These are phyloP conservation scores for Talaromyces sp. DNA, from an alignment of 2,329 filamentous ascomycete genomes.

Conservation along the genomic window DNA sequence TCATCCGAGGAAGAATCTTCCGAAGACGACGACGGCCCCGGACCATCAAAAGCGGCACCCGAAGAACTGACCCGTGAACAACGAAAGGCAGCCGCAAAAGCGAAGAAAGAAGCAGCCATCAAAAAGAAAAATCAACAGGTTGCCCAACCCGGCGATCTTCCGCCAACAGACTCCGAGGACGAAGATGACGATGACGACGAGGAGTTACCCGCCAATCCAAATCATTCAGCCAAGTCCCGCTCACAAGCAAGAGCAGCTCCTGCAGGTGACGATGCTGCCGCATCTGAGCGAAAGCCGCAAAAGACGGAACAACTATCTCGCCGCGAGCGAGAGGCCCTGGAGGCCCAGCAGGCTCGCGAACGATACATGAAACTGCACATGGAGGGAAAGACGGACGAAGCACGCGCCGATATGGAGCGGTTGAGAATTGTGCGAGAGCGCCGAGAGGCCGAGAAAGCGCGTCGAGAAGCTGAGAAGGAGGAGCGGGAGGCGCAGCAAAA, in stretches of 20 bases:
- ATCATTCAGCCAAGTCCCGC: conserved; percentile 65
- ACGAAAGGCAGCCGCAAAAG: conserved; percentile 80
- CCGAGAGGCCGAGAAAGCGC: conserved; percentile 73
- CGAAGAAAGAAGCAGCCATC: conserved; percentile 83
- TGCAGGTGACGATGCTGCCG: conserved; percentile 22
- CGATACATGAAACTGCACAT: conserved; percentile 87
- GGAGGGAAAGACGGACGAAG: conserved; percentile 94
- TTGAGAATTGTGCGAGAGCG: conserved; percentile 77
- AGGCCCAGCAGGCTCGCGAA: conserved; percentile 84
- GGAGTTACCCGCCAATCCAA: conserved; percentile 72
- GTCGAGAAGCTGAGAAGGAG: conserved; percentile 71
- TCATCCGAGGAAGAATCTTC: conserved; percentile 44
- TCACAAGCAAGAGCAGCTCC: conserved; percentile 63
- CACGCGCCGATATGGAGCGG: conserved; percentile 79
- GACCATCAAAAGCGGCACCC: conserved; percentile 41
- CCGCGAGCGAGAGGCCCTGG: conserved; percentile 69
- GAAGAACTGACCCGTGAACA: conserved; percentile 71
- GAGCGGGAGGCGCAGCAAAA: conserved; percentile 40
- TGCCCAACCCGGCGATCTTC: conserved; percentile 80
- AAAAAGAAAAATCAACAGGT: conserved; percentile 65
- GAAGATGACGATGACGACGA: conserved; percentile 29
- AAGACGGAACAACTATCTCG: conserved; percentile 54
- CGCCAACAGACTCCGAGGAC: conserved; percentile 60
- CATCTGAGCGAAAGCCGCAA: not conserved
- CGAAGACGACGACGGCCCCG: conserved; percentile 44